Evolutionary conservation across 306 rosid genomes (phyloP).

Genomic region (Gillenia trifoliata): DNA sequence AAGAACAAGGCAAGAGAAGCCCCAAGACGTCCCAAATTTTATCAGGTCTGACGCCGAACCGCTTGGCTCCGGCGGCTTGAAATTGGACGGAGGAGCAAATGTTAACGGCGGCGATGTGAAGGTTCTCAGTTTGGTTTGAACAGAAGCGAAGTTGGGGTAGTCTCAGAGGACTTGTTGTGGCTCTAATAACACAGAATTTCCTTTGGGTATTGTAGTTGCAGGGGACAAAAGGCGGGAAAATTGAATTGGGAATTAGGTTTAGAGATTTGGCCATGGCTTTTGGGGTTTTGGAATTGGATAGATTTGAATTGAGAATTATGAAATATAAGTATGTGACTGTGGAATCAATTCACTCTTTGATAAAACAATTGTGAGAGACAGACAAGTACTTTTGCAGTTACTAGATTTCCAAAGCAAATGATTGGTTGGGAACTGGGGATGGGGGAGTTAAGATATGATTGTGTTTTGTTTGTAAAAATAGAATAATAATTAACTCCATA

Average conservation of each 20-base stretch:
- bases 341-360: not conserved
- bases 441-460: not conserved
- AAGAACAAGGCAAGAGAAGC: conserved; percentile 61
- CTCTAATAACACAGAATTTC: conserved; percentile 42
- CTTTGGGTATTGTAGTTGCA: conserved; percentile 25
- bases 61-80: conserved; percentile 92
- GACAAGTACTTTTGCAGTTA: not conserved
- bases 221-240: conserved; percentile 28
- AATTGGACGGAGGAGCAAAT: conserved; percentile 65
- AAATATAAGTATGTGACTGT: not conserved
- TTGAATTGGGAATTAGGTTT: conserved; percentile 32
- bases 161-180: conserved; percentile 42
- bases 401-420: not conserved
- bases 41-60: conserved; percentile 64
- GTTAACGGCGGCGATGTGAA: conserved; percentile 24
- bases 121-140: conserved; percentile 23
- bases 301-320: no score
- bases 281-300: not conserved
- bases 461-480: not conserved
- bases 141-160: conserved; percentile 39
- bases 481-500: no score
- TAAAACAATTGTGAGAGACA: not conserved
- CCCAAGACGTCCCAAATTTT: conserved; percentile 43
- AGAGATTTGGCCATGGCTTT: conserved; percentile 54
- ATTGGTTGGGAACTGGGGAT: conserved; percentile 6